Percentiles rank a stretch among this genome's conserved stretches.
These are phyloP conservation scores for Ilex paraguariensis DNA, from an alignment of 305 asterid species.

Conservation along the genomic window DNA sequence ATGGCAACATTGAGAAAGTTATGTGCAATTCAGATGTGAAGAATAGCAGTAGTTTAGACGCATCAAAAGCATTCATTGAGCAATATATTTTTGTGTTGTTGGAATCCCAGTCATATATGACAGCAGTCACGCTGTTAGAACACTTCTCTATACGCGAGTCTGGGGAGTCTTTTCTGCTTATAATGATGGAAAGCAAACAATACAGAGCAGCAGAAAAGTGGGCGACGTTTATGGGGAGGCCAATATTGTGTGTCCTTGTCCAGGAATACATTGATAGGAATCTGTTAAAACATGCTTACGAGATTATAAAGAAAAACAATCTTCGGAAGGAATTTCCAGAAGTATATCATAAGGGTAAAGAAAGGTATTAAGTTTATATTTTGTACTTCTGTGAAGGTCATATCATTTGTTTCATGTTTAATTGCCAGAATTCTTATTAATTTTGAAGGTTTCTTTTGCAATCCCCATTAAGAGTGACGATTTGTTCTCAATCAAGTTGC, in stretches of 20 bases:
- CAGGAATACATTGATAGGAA: slow-evolving; percentile 57
- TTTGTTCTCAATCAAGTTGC: slow-evolving; percentile 27
- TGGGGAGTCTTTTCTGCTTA: slow-evolving; percentile 61
- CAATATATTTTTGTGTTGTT: slow-evolving; percentile 51
- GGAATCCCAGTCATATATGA: slow-evolving; percentile 48
- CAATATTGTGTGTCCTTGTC: slow-evolving; percentile 56
- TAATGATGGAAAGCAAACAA: slow-evolving; percentile 55
- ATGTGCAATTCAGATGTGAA: slow-evolving; percentile 28
- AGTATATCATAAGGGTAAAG: slow-evolving; percentile 73
- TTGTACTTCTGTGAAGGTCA: slow-evolving; percentile 12
- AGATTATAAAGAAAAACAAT: slow-evolving; percentile 60
- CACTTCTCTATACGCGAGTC: slow-evolving; percentile 63
- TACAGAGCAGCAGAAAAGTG: slow-evolving; percentile 88
- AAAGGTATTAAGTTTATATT: slow-evolving; percentile 49
- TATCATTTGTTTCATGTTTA: slow-evolving; percentile 11
- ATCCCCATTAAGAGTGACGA: slow-evolving; percentile 4
- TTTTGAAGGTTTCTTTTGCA: neutral
- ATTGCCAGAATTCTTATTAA: neutral
- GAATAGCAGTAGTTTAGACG: slow-evolving; percentile 24
- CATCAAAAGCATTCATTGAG: slow-evolving; percentile 55
- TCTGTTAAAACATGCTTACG: slow-evolving; percentile 45
- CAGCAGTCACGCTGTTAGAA: slow-evolving; percentile 60
- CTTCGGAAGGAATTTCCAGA: slow-evolving; percentile 80
- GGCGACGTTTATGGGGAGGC: slow-evolving; percentile 86
- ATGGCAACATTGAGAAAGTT: slow-evolving; percentile 45